Evolutionary conservation across 306 rosid species (phyloP).

Genomic region (Purshia tridentata): DNA sequence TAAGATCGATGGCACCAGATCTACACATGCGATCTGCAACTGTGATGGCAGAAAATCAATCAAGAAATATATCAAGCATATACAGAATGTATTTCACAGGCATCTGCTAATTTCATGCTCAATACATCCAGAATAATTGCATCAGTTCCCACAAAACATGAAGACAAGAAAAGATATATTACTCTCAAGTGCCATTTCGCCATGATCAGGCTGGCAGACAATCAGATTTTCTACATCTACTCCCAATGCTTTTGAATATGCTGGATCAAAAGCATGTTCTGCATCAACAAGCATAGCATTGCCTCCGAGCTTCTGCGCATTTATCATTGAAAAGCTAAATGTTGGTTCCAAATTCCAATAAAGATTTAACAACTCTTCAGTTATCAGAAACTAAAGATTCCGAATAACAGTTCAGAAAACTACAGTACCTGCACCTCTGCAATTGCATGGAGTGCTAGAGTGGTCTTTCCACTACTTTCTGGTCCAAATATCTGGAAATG

Average conservation of each 20-base stretch:
- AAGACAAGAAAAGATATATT: slow-evolving; percentile 36
- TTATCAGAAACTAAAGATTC: slow-evolving; percentile 3
- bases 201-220: slow-evolving; percentile 99
- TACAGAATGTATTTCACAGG: background rate
- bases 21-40: slow-evolving; percentile 99
- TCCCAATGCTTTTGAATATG: slow-evolving; percentile 94
- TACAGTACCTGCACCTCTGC: slow-evolving; percentile 87
- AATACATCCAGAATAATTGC: slow-evolving; percentile 17
- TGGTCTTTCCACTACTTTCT: slow-evolving; percentile 99
- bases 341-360: slow-evolving; percentile 29
- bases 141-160: slow-evolving; percentile 28
- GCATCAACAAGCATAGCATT: slow-evolving; percentile 99
- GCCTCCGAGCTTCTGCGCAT: slow-evolving; percentile 87
- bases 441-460: slow-evolving; percentile 95
- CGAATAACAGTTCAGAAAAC: slow-evolving; percentile 23
- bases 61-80: slow-evolving; percentile 19
- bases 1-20: slow-evolving; percentile 96
- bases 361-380: slow-evolving; percentile 1
- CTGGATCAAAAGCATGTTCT: slow-evolving; percentile 97
- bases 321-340: slow-evolving; percentile 29
- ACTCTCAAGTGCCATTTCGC: slow-evolving; percentile 99
- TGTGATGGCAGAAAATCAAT: slow-evolving; percentile 40
- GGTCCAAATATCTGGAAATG: slow-evolving; percentile 83
- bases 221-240: slow-evolving; percentile 96
- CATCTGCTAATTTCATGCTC: slow-evolving; percentile 16